These are phyloP conservation scores for Casuarina equisetifolia DNA, from an alignment of 306 rosid species.

Conservation along the genomic window DNA sequence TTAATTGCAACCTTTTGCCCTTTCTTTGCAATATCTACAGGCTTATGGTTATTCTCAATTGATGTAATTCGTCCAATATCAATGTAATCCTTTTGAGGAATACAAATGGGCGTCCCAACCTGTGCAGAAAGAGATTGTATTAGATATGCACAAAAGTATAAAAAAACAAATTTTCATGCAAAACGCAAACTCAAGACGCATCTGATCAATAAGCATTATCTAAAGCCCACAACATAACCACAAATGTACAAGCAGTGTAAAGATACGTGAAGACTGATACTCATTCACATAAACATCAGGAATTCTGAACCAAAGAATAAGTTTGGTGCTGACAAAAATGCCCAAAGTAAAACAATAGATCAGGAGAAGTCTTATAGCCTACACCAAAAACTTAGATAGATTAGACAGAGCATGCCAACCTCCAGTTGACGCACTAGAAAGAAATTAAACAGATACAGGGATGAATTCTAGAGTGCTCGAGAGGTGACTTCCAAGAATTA, in stretches of 20 bases:
- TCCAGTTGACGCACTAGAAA: neutral
- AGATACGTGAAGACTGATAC: neutral
- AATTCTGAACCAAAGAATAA: neutral
- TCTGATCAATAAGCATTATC: neutral
- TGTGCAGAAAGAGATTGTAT: slow-evolving; percentile 36
- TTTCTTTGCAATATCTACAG: slow-evolving; percentile 88
- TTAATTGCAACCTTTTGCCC: slow-evolving; percentile 87
- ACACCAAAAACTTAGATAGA: neutral
- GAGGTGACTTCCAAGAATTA: neutral
- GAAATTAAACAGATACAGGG: neutral
- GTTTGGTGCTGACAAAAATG: neutral
- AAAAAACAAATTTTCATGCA: neutral
- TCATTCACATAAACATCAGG: neutral
- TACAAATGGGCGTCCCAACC: slow-evolving; percentile 94
- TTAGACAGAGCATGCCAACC: neutral
- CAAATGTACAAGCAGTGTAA: neutral
- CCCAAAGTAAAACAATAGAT: neutral
- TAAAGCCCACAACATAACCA: neutral
- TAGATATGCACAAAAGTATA: slow-evolving; percentile 23
- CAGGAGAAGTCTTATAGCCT: neutral
- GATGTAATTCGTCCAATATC: slow-evolving; percentile 87
- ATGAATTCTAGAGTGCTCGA: neutral
- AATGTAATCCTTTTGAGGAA: slow-evolving; percentile 81
- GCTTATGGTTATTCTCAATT: slow-evolving; percentile 82
- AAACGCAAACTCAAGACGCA: neutral